Conservation (phyloP, 768 basidiomycete genomes). For the Rhodotorula toruloides region DNA sequence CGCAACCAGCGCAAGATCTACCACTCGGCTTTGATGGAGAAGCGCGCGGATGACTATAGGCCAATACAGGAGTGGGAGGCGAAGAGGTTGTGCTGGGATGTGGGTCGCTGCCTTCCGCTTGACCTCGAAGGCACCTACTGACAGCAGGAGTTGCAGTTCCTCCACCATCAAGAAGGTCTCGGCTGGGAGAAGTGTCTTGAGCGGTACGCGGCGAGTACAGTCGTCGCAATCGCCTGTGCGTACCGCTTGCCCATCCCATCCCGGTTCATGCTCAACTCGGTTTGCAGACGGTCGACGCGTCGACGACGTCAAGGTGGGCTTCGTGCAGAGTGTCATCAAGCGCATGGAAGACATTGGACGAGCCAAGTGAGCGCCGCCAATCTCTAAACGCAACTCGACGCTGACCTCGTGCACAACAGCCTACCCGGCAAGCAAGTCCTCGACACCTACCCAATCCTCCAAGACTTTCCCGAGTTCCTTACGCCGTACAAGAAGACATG, state of each 20-base stretch:
- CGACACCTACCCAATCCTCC: constrained; percentile 11
- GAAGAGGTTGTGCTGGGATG: constrained; percentile 17
- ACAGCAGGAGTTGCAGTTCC: background rate
- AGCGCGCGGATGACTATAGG: constrained; percentile 13
- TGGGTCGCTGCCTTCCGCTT: background rate
- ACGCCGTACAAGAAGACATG: constrained; percentile 14
- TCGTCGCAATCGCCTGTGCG: constrained; percentile 5
- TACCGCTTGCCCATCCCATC: background rate
- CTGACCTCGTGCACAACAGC: background rate
- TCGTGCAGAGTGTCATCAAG: constrained; percentile 13
- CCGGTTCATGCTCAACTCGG: background rate
- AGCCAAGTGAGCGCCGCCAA: background rate
- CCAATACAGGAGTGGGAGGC: constrained; percentile 27
- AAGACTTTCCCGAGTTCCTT: constrained; percentile 15
- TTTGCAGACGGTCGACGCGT: constrained; percentile 10
- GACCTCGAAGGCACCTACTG: background rate
- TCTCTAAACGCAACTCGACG: background rate
- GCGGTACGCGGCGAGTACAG: constrained; percentile 13
- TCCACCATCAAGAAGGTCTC: background rate
- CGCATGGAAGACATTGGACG: constrained; percentile 12
- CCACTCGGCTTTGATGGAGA: constrained; percentile 21
- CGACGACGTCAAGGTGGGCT: constrained; percentile 13
- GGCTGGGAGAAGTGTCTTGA: constrained; percentile 26
- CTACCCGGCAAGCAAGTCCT: constrained; percentile 17
- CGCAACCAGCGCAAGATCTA: constrained; percentile 22